These are phyloP conservation scores for Neurospora sp. DNA, from an alignment of 495 filamentous ascomycete species.

Conservation along the genomic window DNA sequence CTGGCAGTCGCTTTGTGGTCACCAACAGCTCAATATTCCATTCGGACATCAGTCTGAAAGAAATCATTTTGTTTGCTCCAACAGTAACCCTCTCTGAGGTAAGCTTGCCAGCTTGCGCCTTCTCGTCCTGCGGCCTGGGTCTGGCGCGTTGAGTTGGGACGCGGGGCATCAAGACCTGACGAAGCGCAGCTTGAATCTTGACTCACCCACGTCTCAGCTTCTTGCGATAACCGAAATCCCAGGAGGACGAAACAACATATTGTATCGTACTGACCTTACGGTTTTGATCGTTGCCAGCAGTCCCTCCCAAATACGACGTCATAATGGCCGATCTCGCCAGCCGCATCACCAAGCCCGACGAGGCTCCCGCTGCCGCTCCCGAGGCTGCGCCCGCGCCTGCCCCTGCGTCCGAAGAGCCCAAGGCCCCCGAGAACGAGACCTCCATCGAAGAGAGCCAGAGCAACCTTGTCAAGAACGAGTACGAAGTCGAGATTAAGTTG, in stretches of 20 bases:
- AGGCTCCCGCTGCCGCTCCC: slow-evolving; percentile 15
- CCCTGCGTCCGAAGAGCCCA: slow-evolving; percentile 33
- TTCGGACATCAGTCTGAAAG: not conserved
- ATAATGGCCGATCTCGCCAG: slow-evolving; percentile 48
- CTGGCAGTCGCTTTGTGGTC: not conserved
- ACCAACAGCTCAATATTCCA: not conserved
- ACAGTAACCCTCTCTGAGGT: not conserved
- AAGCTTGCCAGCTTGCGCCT: not conserved
- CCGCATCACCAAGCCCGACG: slow-evolving; percentile 43
- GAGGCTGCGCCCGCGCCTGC: slow-evolving; percentile 37
- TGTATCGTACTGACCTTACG: not conserved
- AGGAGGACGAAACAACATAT: not conserved
- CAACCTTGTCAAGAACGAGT: slow-evolving; percentile 60
- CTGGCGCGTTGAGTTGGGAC: not conserved
- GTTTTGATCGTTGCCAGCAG: slow-evolving; percentile 1
- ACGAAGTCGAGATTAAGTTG: slow-evolving; percentile 80
- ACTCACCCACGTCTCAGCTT: not conserved
- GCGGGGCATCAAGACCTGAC: not conserved
- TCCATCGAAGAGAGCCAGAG: slow-evolving; percentile 4
- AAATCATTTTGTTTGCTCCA: not conserved
- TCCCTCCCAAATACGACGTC: not conserved
- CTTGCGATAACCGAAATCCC: not conserved
- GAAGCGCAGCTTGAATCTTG: not conserved
- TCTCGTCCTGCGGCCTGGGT: not conserved
- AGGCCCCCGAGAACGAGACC: slow-evolving; percentile 12